Percentiles rank a stretch among this genome's conserved stretches.
Evolutionary conservation across 129 eudicot species (phyloP).

Genomic region (Sambucus nigra): DNA sequence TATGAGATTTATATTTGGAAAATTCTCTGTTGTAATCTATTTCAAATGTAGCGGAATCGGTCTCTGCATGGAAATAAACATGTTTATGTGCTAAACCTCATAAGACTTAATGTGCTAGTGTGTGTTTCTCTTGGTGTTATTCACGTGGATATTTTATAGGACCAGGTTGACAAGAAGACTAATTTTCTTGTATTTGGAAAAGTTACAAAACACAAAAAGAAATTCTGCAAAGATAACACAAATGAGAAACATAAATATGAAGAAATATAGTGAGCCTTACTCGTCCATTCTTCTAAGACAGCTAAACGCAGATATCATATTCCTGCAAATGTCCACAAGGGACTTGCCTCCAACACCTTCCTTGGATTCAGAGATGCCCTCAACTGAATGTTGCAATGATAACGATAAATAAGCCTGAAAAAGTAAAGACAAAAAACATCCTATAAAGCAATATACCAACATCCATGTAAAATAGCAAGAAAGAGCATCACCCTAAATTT

Average conservation of each 20-base stretch:
- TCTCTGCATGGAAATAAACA: no score
- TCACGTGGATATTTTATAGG: no score
- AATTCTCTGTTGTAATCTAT: no score
- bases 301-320: constrained; percentile 55
- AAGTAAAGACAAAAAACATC: not conserved
- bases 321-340: constrained; percentile 45
- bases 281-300: constrained; percentile 40
- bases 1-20: no score
- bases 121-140: no score
- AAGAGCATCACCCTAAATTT: not conserved
- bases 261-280: constrained; percentile 33
- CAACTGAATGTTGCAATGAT: constrained; percentile 24
- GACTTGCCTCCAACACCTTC: constrained; percentile 31
- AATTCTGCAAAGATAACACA: no score
- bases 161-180: no score
- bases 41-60: no score
- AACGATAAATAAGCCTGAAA: constrained; percentile 62
- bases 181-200: no score
- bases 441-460: not conserved
- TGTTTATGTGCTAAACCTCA: no score
- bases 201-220: not conserved
- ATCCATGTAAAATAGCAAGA: not conserved
- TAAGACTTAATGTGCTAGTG: no score
- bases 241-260: no score
- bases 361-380: constrained; percentile 23